Evolutionary conservation across 371 early-diverging fungal species (phyloP).

Genomic region (Rhizopus sp.): DNA sequence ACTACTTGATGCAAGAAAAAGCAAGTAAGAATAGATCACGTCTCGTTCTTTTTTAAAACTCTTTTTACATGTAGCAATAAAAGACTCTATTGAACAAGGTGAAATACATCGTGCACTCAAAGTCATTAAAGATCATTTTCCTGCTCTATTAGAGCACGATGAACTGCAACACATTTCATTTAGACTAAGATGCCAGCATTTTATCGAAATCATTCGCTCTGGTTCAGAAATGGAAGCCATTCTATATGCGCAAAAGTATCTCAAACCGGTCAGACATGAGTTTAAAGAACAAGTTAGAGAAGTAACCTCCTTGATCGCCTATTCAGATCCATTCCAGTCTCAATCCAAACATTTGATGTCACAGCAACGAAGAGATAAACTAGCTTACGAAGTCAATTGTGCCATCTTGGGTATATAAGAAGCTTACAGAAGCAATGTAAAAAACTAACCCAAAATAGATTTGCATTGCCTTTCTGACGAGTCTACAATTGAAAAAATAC

Average conservation of each 20-base stretch:
- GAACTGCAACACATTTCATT: constrained; percentile 18
- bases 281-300: constrained; percentile 32
- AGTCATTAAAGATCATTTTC: constrained; percentile 35
- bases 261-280: constrained; percentile 23
- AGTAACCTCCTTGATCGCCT: constrained; percentile 44
- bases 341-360: constrained; percentile 31
- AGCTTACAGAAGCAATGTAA: neutral
- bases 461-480: neutral
- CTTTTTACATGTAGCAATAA: constrained; percentile 20
- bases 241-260: constrained; percentile 35
- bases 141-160: constrained; percentile 25
- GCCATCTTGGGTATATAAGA: constrained; percentile 24
- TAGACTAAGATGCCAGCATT: constrained; percentile 43
- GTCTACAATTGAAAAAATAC: constrained; percentile 22
- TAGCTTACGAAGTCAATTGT: constrained; percentile 39
- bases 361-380: constrained; percentile 33
- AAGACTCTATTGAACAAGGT: constrained; percentile 33
- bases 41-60: neutral
- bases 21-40: constrained; percentile 14
- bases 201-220: constrained; percentile 37
- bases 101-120: constrained; percentile 37
- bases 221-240: constrained; percentile 35
- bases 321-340: constrained; percentile 39
- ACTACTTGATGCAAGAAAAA: constrained; percentile 45
- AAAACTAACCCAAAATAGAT: neutral